Base-by-base conservation (phyloP, 106 monocot species). In the Allium fistulosum region DNA sequence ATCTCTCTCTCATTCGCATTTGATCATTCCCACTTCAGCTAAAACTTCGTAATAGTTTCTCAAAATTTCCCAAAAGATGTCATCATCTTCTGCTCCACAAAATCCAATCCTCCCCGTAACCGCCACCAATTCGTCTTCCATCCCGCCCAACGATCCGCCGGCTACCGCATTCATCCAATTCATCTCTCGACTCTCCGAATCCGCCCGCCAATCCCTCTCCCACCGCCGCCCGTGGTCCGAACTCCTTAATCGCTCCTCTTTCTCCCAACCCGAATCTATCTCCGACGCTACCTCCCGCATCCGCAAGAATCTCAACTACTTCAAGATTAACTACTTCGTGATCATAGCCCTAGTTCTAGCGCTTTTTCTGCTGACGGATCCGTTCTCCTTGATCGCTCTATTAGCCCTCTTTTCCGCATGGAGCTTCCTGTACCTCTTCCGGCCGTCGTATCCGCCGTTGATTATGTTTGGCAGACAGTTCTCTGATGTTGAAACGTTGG, bases 361-460 rank as follows among this genome's bases (percentile, higher is more conserved):
- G 37, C 18, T 80, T 62, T 84, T 80, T 45, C 80, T 84, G 22
- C 70, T 84, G 49, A 62, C 80, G 50, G 77, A 84, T 74, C 84
- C 84, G n/a, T 71, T 84, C 70, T 76, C 80, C 14, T 80, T 84
- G 66, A 45, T 80, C 70, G 61, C 78, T 69, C 65, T 84, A 55
- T 58, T 71, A 49, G 65, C 80, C 15, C 84, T 84, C 65, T 61
- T 77, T 47, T 68, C 73, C 61, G 74, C 80, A 46, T 84, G 84
- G 84, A 70, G 17, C 61, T 74, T 74, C 67, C 76, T 84, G 61
- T 84, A 84, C 74, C 62, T 84, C 70, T 84, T 76, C 73, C 84
- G 84, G 17, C 70, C 84, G 58, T 50, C 71, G n/a, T 77, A 80
- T 8, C 59, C 75, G 1, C 84, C 84, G 1, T 62, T 84, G 10